Evolutionary conservation across 805 yeast species (phyloP).

Genomic region (Cyberlindnera euphorbiiphila): DNA sequence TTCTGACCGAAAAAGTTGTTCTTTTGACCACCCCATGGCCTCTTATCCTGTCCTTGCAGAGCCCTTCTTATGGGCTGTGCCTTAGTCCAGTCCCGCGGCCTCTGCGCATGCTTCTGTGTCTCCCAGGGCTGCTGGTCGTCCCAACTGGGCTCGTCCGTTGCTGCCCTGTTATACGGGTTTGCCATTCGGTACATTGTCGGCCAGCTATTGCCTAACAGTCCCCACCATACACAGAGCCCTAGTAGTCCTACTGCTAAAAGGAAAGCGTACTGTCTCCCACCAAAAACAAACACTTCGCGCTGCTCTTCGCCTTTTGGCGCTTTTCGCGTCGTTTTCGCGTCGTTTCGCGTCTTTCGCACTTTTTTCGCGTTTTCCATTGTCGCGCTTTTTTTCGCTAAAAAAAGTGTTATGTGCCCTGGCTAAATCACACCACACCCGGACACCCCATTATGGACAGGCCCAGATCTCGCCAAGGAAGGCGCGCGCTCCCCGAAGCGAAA

Average conservation of each 20-base stretch:
- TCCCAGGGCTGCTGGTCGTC: slow-evolving; percentile 9
- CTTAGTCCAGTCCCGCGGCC: background rate
- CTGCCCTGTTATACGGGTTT: slow-evolving; percentile 4
- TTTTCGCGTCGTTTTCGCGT: slow-evolving; percentile 1
- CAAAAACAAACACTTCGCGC: background rate
- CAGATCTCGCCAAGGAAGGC: too few relatives aligned
- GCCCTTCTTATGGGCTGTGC: background rate
- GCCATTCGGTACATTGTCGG: slow-evolving; percentile 10
- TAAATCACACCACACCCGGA: too few relatives aligned
- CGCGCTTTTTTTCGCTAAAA: background rate
- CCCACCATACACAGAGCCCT: background rate
- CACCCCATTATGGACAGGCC: too few relatives aligned
- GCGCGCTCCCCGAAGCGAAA: too few relatives aligned
- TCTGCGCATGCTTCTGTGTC: background rate
- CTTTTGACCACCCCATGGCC: background rate
- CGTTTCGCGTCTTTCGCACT: background rate
- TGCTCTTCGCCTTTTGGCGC: background rate
- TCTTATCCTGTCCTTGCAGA: background rate
- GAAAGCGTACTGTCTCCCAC: background rate
- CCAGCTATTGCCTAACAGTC: background rate
- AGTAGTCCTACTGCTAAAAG: background rate
- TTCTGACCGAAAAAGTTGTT: background rate
- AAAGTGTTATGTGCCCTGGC: background rate
- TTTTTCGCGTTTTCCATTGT: too few relatives aligned
- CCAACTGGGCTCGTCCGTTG: slow-evolving; percentile 5